Evolutionary conservation across 2,329 filamentous ascomycete genomes (phyloP).

Genomic region (Dissoconium aciculare): DNA sequence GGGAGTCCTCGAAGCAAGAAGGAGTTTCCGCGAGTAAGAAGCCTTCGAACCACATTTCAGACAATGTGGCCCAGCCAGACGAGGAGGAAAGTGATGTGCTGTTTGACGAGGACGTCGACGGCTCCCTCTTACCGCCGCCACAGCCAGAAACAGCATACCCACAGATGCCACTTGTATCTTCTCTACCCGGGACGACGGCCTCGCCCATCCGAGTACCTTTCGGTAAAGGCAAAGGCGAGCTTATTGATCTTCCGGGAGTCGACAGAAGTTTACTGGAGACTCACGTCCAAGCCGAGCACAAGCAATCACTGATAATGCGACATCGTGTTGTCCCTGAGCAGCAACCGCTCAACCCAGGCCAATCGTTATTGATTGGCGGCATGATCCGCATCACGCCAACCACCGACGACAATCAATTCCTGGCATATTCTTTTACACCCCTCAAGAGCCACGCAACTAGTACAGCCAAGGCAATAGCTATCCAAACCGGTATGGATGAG

Average conservation of each 20-base stretch:
- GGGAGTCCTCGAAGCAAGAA: too few species aligned
- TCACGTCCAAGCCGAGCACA: conserved; percentile 53
- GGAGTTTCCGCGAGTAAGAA: neutral
- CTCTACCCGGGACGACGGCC: conserved; percentile 82
- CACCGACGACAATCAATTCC: conserved; percentile 47
- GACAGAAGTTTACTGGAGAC: conserved; percentile 57
- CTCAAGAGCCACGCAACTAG: conserved; percentile 59
- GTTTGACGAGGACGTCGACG: conserved; percentile 16
- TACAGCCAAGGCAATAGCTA: conserved; percentile 62
- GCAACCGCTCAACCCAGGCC: conserved; percentile 53
- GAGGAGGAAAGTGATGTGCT: conserved; percentile 9
- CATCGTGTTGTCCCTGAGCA: conserved; percentile 60
- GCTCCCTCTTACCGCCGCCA: conserved; percentile 55
- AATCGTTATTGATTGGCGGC: conserved; percentile 66
- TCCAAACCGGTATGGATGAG: conserved; percentile 39
- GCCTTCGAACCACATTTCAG: neutral
- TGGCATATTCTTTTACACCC: conserved; percentile 79
- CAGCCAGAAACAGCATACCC: conserved; percentile 63
- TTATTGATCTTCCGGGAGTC: conserved; percentile 84
- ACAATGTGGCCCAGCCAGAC: conserved; percentile 1
- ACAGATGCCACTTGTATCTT: conserved; percentile 70
- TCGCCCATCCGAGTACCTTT: conserved; percentile 90
- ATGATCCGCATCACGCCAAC: conserved; percentile 75
- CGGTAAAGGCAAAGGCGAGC: conserved; percentile 69
- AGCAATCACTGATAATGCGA: conserved; percentile 61